A percentile compares a stretch with the other conserved stretches of the same genome.
These are phyloP conservation scores for Saraca asoca DNA, from an alignment of 331 rosid species.

Conservation along the genomic window DNA sequence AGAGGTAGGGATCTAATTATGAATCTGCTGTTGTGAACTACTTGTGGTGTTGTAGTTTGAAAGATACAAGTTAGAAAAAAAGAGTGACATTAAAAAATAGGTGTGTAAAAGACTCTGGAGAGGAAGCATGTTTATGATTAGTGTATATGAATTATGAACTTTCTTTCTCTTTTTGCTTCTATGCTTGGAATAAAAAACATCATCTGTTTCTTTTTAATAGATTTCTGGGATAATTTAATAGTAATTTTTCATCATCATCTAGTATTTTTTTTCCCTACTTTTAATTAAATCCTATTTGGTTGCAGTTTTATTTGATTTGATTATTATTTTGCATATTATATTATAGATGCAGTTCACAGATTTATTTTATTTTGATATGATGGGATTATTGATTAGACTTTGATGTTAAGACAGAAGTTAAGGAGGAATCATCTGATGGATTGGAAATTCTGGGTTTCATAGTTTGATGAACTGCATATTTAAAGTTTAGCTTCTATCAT, in stretches of 20 bases:
- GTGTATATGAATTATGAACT: constrained; percentile 50
- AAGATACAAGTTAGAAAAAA: constrained; percentile 31
- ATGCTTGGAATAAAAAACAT: constrained; percentile 51
- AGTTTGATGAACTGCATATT: no score
- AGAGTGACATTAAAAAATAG: constrained; percentile 15
- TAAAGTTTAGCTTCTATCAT: no score
- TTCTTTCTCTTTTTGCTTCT: constrained; percentile 33
- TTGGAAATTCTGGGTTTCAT: neutral
- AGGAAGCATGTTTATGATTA: constrained; percentile 34
- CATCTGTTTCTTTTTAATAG: constrained; percentile 35
- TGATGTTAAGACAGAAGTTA: constrained; percentile 30
- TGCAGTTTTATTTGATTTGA: constrained; percentile 28
- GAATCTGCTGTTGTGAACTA: constrained; percentile 8
- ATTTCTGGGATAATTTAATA: constrained; percentile 31
- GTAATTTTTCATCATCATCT: constrained; percentile 20
- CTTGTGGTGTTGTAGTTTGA: constrained; percentile 31
- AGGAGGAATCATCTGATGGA: constrained; percentile 12
- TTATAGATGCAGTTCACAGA: constrained; percentile 30
- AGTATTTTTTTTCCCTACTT: neutral
- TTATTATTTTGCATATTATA: constrained; percentile 27
- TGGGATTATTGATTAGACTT: constrained; percentile 48
- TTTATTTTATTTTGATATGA: constrained; percentile 43
- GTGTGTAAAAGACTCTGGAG: constrained; percentile 35
- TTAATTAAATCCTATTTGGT: constrained; percentile 15
- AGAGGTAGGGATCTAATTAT: constrained; percentile 34